Evolutionary conservation across 345 rosid species (phyloP), one percentile per base, ranked within the genome.

Genomic region (Firmiana major): DNA sequence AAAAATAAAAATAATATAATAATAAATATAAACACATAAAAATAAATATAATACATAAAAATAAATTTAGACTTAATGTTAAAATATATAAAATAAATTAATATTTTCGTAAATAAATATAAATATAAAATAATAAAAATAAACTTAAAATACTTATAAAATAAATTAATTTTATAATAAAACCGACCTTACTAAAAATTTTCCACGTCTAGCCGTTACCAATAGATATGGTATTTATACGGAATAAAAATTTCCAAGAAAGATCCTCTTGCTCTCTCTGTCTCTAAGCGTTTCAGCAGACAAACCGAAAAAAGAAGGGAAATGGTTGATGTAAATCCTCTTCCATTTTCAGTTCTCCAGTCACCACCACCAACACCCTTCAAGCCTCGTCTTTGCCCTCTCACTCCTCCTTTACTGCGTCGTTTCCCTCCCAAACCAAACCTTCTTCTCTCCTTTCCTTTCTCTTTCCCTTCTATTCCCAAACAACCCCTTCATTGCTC

Each of bases 401-500:
- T 74, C 45, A 53, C 58, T 19, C 45, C 81, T 16, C 62, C 36
- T 49, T 67, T 4, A 70, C 80, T 42, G 51, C 82, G 36, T 7
- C 58, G 62, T 67, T 60, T 82, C 36, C 58, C 19, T 38, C 43
- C 42, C 66, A 65, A 80, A 13, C 74, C 78, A 71, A 73, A 73
- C 31, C 79, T 70, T 60, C 60, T 53, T 48, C 65, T 71, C 59
- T 58, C 72, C 40, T 79, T 38, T 78, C 79, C 75, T 2, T 48
- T 54, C 57, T 74, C 58, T 62, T 75, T 75, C 34, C 42, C 31
- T 43, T 49, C 77, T 75, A 53, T 48, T 21, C 54, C 1, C 59
- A 74, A 58, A 76, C 79, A 54, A 72, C 68, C 77, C 45, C 43
- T 55, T 57, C 81, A 85, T 73, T 86, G 86, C 77, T 76, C 77